phyloP scores from a whole-genome alignment of 2,329 filamentous ascomycete species.

The Lachnellula occidentalis region DNA sequence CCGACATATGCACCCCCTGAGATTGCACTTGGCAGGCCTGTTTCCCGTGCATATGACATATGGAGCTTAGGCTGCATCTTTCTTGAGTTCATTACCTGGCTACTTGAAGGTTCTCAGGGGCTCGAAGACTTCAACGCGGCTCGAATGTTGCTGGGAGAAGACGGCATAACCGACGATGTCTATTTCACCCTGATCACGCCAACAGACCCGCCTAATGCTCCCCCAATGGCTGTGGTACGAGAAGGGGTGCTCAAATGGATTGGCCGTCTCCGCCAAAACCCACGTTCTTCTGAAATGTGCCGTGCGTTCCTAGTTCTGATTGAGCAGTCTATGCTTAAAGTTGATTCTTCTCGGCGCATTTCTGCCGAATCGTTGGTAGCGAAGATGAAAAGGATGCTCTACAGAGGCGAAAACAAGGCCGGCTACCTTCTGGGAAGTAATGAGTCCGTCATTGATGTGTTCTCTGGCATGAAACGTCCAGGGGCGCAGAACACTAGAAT shows the following conservation, averaged over 20 bases:
- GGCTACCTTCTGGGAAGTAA: background rate
- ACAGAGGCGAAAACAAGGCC: background rate
- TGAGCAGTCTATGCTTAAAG: background rate
- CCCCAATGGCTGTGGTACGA: background rate
- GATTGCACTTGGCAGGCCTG: constrained; percentile 15
- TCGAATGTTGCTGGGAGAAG: background rate
- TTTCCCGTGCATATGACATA: constrained; percentile 19
- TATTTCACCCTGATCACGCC: background rate
- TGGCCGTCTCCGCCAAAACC: background rate
- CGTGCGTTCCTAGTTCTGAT: background rate
- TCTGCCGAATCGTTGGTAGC: background rate
- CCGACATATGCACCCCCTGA: constrained; percentile 36
- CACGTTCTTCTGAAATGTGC: background rate
- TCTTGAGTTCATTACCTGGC: constrained; percentile 28
- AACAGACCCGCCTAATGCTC: background rate
- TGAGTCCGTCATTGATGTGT: background rate
- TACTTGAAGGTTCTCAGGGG: constrained; percentile 6
- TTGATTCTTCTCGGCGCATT: background rate
- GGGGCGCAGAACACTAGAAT: background rate
- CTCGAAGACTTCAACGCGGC: background rate
- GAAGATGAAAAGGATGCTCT: background rate
- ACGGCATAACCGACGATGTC: background rate
- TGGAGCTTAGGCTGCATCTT: constrained; percentile 30
- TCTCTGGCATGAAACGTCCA: background rate
- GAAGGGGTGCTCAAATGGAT: background rate